phyloP scores from a whole-genome alignment of 306 rosid genomes.

The Cicer arietinum region DNA sequence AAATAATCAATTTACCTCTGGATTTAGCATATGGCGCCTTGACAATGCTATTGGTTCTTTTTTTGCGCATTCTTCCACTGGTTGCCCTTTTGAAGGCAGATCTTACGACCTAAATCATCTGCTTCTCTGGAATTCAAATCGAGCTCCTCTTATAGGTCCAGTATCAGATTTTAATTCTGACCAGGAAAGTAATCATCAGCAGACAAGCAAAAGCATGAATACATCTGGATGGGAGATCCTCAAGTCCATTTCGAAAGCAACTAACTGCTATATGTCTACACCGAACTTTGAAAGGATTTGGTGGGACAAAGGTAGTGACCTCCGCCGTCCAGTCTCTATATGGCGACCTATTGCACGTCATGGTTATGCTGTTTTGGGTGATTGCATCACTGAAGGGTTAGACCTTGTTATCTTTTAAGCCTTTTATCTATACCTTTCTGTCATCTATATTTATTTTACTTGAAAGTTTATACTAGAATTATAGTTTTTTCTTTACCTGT shows the following conservation, averaged over 20 bases:
- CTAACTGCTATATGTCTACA: conserved; percentile 70
- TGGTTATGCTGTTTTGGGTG: conserved; percentile 88
- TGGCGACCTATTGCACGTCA: conserved; percentile 88
- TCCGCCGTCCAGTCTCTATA: conserved; percentile 81
- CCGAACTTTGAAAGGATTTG: conserved; percentile 96
- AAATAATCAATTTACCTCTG: conserved; percentile 59
- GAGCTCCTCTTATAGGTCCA: conserved; percentile 56
- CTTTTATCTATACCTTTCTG: conserved; percentile 15
- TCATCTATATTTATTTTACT: conserved; percentile 25
- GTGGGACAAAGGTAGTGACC: conserved; percentile 97
- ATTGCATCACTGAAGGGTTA: conserved; percentile 96
- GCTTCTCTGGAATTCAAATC: conserved; percentile 76
- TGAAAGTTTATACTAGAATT: conserved; percentile 12
- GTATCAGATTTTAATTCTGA: conserved; percentile 54
- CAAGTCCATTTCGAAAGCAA: conserved; percentile 82
- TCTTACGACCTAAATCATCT: conserved; percentile 82
- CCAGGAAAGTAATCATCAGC: conserved; percentile 57
- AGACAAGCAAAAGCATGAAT: conserved; percentile 53
- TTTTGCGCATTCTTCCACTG: conserved; percentile 72
- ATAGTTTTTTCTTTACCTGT: conserved; percentile 41
- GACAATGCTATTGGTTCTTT: conserved; percentile 90
- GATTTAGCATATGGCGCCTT: conserved; percentile 92
- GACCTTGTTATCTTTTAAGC: conserved; percentile 43
- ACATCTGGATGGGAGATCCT: conserved; percentile 88
- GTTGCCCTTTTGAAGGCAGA: conserved; percentile 57